These are phyloP conservation scores for Yarrowia yakushimensis DNA, from an alignment of 805 yeast genomes.

Conservation along the genomic window DNA sequence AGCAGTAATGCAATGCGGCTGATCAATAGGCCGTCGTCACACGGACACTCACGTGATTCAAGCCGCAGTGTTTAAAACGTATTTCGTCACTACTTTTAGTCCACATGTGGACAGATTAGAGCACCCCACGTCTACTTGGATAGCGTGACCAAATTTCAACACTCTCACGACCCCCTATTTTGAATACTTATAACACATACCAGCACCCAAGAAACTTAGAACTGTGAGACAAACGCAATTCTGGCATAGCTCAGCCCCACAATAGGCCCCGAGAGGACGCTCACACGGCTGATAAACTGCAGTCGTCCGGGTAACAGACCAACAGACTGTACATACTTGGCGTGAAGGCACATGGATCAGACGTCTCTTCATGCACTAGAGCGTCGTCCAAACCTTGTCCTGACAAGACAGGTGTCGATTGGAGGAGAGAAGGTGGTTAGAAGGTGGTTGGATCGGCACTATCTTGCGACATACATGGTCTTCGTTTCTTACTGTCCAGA, in stretches of 20 bases:
- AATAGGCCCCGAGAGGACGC: not conserved
- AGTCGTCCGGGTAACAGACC: not conserved
- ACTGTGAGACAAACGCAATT: not conserved
- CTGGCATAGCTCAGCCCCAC: slow-evolving; percentile 4
- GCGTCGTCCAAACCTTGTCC: not conserved
- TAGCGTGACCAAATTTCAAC: too few species aligned
- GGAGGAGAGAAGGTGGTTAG: not conserved
- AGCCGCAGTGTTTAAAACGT: not conserved
- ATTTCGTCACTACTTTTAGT: not conserved
- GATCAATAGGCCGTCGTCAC: not conserved
- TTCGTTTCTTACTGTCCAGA: not conserved
- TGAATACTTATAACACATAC: not conserved
- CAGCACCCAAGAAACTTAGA: not conserved
- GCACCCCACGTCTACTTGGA: too few species aligned
- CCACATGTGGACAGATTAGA: not conserved
- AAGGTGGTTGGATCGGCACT: not conserved
- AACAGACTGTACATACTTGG: not conserved
- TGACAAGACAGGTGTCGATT: too few species aligned
- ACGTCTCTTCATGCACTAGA: not conserved
- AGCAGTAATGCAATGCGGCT: not conserved
- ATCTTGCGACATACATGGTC: not conserved
- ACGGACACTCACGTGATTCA: not conserved
- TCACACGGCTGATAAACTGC: slow-evolving; percentile 4
- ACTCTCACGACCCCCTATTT: too few species aligned
- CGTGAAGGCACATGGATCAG: not conserved